Evolutionary conservation across 768 basidiomycete genomes (phyloP).

Genomic region (Lentinula lateritia): DNA sequence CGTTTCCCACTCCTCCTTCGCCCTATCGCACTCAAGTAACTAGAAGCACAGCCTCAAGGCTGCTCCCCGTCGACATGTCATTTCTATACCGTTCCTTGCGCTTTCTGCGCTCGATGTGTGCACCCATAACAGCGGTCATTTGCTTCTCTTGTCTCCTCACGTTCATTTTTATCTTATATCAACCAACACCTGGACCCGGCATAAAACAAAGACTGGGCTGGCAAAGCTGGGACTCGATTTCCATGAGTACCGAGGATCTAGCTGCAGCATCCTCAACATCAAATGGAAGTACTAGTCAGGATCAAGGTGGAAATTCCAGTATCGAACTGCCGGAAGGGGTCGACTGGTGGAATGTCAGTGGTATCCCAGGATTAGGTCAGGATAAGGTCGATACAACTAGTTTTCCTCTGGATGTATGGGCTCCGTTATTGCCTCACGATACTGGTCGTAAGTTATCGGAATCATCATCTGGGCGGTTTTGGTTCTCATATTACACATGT

Average conservation of each 20-base stretch:
- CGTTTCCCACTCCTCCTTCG: neutral
- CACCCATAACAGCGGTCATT: conserved; percentile 55
- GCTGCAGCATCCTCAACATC: neutral
- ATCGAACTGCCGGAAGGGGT: conserved; percentile 26
- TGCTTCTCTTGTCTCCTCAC: conserved; percentile 69
- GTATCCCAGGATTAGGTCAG: conserved; percentile 12
- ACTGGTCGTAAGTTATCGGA: conserved; percentile 57
- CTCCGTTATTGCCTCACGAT: conserved; percentile 67
- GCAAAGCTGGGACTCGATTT: conserved; percentile 81
- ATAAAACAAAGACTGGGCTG: conserved; percentile 71
- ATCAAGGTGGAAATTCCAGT: conserved; percentile 11
- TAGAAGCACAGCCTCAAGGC: neutral
- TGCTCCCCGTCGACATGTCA: neutral
- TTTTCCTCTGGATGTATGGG: conserved; percentile 77
- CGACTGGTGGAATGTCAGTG: conserved; percentile 69
- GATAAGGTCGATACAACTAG: conserved; percentile 53
- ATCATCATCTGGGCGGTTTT: neutral
- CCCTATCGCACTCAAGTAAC: neutral
- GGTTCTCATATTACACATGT: neutral
- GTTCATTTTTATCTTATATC: conserved; percentile 76
- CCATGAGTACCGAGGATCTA: conserved; percentile 16
- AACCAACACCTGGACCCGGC: conserved; percentile 71
- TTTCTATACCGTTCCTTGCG: conserved; percentile 31
- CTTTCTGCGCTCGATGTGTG: conserved; percentile 46
- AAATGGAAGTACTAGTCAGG: neutral